Conservation (phyloP, 2,329 filamentous ascomycete genomes). For the Colletotrichum plurivorum region DNA sequence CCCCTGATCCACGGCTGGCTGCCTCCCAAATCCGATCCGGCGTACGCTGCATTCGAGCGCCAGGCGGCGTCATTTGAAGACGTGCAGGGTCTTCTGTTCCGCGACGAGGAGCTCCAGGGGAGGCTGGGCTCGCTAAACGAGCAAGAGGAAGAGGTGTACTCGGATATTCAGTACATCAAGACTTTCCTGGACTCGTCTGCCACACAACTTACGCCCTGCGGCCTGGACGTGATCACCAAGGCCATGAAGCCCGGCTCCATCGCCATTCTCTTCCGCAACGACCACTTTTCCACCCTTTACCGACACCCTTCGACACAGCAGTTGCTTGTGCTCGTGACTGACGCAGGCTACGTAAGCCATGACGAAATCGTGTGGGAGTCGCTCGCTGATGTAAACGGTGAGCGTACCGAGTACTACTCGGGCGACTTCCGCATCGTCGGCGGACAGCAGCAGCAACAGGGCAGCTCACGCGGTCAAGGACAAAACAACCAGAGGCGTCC, state of each 20-base stretch:
- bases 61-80: conserved; percentile 91
- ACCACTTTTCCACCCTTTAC: conserved; percentile 96
- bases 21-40: conserved; percentile 76
- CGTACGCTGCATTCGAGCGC: conserved; percentile 78
- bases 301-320: conserved; percentile 84
- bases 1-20: conserved; percentile 96
- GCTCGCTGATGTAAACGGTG: conserved; percentile 88
- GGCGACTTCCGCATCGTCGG: conserved; percentile 93
- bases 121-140: conserved; percentile 79
- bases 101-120: conserved; percentile 88
- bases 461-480: conserved; percentile 13
- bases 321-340: conserved; percentile 89
- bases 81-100: conserved; percentile 88
- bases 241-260: conserved; percentile 83
- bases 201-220: conserved; percentile 89
- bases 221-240: conserved; percentile 80
- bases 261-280: conserved; percentile 94
- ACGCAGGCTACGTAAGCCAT: conserved; percentile 89
- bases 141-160: conserved; percentile 83
- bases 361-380: conserved; percentile 98
- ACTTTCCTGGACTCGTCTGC: conserved; percentile 83
- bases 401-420: conserved; percentile 85
- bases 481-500: conserved; percentile 21
- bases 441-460: conserved; percentile 55
- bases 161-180: conserved; percentile 89